These are phyloP conservation scores for Diaporthe nobilis DNA, from an alignment of 2,329 filamentous ascomycete genomes.

Conservation along the genomic window DNA sequence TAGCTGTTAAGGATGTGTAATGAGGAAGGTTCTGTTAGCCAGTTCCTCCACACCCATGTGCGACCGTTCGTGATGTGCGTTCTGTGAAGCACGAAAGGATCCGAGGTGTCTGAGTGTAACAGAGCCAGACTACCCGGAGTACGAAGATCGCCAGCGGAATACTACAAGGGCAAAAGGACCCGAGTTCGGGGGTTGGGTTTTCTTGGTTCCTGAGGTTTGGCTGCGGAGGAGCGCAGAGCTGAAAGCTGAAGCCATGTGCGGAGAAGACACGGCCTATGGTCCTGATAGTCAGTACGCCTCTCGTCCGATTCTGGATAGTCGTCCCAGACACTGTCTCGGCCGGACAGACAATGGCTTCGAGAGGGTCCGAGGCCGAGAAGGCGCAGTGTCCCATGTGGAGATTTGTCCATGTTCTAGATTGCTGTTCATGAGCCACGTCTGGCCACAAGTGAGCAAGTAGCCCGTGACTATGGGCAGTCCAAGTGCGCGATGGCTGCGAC, in stretches of 20 bases:
- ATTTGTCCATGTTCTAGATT: conserved; percentile 18
- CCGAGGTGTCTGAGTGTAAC: too few relatives aligned
- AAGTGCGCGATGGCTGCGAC: conserved; percentile 1
- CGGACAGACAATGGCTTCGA: conserved; percentile 3
- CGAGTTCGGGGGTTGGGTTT: neutral
- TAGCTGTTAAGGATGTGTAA: neutral
- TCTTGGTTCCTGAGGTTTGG: neutral
- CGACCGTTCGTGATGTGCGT: neutral
- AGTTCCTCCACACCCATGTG: neutral
- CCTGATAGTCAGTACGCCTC: conserved; percentile 19
- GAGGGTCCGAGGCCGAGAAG: neutral
- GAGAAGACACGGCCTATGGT: conserved; percentile 4
- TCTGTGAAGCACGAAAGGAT: neutral
- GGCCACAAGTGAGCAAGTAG: neutral
- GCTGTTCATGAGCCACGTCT: neutral
- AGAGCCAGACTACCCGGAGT: too few relatives aligned
- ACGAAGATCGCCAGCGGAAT: neutral
- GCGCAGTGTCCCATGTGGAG: conserved; percentile 20
- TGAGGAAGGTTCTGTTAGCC: neutral
- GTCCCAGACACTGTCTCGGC: conserved; percentile 24
- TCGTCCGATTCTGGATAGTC: conserved; percentile 2
- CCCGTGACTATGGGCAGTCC: neutral
- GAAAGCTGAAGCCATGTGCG: conserved; percentile 15
- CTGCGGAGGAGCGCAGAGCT: neutral
- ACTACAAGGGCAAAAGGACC: neutral